A percentile compares a stretch with the other conserved stretches of the same genome.
Evolutionary conservation across 768 basidiomycete species (phyloP).

Genomic region (Macrolepiota dolichaula): DNA sequence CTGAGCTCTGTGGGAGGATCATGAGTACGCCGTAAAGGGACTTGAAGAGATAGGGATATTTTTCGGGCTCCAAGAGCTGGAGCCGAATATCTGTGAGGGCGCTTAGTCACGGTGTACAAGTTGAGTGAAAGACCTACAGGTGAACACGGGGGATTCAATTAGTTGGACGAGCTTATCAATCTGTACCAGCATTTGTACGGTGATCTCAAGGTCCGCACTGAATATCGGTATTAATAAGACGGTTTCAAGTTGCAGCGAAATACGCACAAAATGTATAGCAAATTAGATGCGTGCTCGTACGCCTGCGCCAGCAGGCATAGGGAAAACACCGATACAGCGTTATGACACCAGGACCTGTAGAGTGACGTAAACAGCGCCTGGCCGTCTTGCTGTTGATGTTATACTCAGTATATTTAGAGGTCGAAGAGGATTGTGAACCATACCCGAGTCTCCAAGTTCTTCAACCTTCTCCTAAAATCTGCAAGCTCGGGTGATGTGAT

Average conservation of each 20-base stretch:
- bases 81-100: conserved; percentile 66
- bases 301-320: conserved; percentile 96
- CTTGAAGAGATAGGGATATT: conserved; percentile 95
- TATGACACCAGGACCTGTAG: conserved; percentile 98
- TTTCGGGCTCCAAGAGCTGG: conserved; percentile 94
- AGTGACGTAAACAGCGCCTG: conserved; percentile 92
- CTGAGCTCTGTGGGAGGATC: conserved; percentile 95
- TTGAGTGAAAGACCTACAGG: conserved; percentile 53
- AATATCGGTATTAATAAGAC: not conserved
- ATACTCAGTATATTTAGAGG: not conserved
- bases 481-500: conserved; percentile 95
- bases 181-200: conserved; percentile 90
- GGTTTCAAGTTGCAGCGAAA: not conserved
- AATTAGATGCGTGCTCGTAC: conserved; percentile 96
- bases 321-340: conserved; percentile 94
- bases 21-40: conserved; percentile 96
- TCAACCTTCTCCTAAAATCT: conserved; percentile 90
- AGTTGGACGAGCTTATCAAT: conserved; percentile 97
- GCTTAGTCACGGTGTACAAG: not conserved
- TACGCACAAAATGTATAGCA: conserved; percentile 88
- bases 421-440: conserved; percentile 20
- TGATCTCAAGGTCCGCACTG: conserved; percentile 96
- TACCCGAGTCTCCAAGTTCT: conserved; percentile 90
- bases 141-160: conserved; percentile 98
- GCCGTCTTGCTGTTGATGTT: conserved; percentile 77